Evolutionary conservation across 176 grass and related monocot genomes (phyloP).

Genomic region (Triticum turgidum): DNA sequence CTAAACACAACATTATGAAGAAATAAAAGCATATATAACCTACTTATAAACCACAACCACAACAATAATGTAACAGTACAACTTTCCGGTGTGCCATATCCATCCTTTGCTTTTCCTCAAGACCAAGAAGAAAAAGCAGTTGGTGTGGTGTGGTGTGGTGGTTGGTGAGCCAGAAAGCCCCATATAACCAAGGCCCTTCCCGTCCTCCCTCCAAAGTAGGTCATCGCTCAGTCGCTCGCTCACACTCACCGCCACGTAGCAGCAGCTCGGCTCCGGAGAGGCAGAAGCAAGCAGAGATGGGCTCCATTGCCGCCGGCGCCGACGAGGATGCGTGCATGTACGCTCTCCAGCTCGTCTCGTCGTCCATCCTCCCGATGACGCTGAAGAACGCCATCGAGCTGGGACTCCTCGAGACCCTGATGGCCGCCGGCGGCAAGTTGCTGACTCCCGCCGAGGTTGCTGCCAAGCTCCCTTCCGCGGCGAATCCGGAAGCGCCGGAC

Average conservation of each 20-base stretch:
- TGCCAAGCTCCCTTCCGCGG: constrained; percentile 44
- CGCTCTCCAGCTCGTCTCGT: constrained; percentile 67
- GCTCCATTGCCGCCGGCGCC: constrained; percentile 27
- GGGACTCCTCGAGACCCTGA: constrained; percentile 67
- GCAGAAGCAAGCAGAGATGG: no score
- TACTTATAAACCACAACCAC: no score
- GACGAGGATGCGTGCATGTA: constrained; percentile 95
- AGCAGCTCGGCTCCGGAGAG: background rate
- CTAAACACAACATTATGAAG: no score
- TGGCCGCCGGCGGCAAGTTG: background rate
- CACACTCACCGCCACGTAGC: background rate
- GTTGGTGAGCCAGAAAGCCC: constrained; percentile 34
- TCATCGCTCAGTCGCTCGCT: background rate
- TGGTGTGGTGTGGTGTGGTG: constrained; percentile 36
- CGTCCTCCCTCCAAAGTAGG: background rate
- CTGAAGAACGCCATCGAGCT: constrained; percentile 93
- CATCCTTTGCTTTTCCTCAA: background rate
- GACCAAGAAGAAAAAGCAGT: background rate
- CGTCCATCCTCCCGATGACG: constrained; percentile 95
- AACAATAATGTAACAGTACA: no score
- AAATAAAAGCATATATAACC: no score
- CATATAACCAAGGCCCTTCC: constrained; percentile 35
- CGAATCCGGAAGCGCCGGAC: constrained; percentile 44
- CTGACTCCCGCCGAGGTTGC: constrained; percentile 56
- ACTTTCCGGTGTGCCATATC: no score